phyloP scores from a whole-genome alignment of 768 basidiomycete genomes.

The Leccinum ochraceum region DNA sequence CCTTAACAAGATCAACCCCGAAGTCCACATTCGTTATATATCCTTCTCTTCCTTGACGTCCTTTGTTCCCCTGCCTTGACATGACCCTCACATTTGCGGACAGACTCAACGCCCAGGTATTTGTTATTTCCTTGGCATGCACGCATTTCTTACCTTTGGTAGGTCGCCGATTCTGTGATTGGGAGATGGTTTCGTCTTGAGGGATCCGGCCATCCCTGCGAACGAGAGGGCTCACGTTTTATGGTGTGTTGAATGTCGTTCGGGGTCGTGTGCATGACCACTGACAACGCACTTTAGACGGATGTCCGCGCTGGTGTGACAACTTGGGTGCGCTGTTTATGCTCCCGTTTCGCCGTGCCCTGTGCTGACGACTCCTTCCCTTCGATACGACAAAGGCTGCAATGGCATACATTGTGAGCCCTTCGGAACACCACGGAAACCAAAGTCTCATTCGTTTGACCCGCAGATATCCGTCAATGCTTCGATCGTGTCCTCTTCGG shows the following conservation, averaged over 20 bases:
- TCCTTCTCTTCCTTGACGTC: slow-evolving; percentile 14
- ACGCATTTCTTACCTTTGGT: slow-evolving; percentile 5
- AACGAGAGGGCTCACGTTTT: slow-evolving; percentile 65
- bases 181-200: slow-evolving; percentile 76
- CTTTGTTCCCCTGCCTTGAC: slow-evolving; percentile 18
- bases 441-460: not conserved
- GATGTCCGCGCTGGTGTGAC: slow-evolving; percentile 79
- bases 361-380: slow-evolving; percentile 4
- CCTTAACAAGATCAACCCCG: slow-evolving; percentile 2
- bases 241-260: slow-evolving; percentile 38
- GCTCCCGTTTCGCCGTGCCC: not conserved
- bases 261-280: not conserved
- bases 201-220: slow-evolving; percentile 64
- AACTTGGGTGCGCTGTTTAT: slow-evolving; percentile 65
- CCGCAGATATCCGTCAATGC: slow-evolving; percentile 83
- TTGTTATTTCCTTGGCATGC: not conserved
- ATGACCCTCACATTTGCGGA: slow-evolving; percentile 44
- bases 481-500: slow-evolving; percentile 70
- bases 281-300: slow-evolving; percentile 45
- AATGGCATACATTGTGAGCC: slow-evolving; percentile 80
- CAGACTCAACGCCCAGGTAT: slow-evolving; percentile 43
- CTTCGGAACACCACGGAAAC: not conserved
- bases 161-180: slow-evolving; percentile 42
- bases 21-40: slow-evolving; percentile 27
- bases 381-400: slow-evolving; percentile 48